A percentile compares a stretch with the other conserved stretches of the same genome.
Evolutionary conservation across 1,284 basidiomycete genomes (phyloP).

Genomic region (Dichomitus squalens): DNA sequence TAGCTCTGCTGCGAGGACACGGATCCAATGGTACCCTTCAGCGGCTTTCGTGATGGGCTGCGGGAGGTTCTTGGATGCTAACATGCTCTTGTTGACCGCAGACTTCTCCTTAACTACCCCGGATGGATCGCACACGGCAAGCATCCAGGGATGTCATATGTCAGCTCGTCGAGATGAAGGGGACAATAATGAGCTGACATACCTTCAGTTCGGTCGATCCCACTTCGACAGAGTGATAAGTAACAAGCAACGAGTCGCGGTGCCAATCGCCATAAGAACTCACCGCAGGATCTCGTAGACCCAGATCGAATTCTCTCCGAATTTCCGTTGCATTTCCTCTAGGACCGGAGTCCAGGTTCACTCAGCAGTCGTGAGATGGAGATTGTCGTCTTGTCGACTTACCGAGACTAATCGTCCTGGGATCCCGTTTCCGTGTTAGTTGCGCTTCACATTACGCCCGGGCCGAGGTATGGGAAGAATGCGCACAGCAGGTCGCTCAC

Average conservation of each 20-base stretch:
- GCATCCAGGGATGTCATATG: conserved; percentile 17
- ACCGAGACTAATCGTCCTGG: conserved; percentile 19
- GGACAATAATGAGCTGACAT: conserved; percentile 7
- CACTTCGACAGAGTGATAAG: conserved; percentile 47
- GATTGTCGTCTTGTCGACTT: neutral
- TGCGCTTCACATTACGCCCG: neutral
- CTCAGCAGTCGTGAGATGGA: conserved; percentile 14
- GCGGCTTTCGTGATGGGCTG: conserved; percentile 71
- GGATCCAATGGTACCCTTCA: conserved; percentile 89
- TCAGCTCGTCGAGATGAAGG: neutral
- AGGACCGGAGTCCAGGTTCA: conserved; percentile 6
- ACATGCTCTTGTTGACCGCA: conserved; percentile 85
- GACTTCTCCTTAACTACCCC: conserved; percentile 83
- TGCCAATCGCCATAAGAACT: conserved; percentile 18
- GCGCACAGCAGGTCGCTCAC: conserved; percentile 86
- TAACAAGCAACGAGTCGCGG: neutral
- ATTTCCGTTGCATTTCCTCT: conserved; percentile 84
- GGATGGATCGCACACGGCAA: neutral
- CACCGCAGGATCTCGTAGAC: conserved; percentile 84
- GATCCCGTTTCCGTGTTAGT: neutral
- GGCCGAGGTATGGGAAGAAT: neutral
- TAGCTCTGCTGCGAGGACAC: conserved; percentile 89
- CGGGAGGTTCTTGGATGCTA: conserved; percentile 89
- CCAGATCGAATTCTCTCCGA: conserved; percentile 88
- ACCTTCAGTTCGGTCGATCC: conserved; percentile 92